Evolutionary conservation across 2,329 filamentous ascomycete genomes (phyloP), one percentile per base, ranked within the genome.

Genomic region (Dendrostoma leiphaemia): DNA sequence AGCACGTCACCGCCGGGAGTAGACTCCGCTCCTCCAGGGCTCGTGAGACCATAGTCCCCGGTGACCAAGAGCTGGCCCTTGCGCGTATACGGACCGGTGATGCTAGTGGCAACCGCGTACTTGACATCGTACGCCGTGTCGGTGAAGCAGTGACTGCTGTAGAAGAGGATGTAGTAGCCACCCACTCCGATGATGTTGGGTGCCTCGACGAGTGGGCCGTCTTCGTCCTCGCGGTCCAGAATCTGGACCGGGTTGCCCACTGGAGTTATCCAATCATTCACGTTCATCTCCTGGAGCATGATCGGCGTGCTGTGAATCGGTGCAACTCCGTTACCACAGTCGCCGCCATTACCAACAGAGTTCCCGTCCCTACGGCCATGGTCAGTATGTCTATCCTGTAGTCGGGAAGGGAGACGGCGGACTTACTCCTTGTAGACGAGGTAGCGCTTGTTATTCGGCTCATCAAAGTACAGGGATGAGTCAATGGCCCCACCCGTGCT

Each of bases 401-500:
- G n/a, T n/a, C 15, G n/a, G 9, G 23, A 15, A 44, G 23, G 13
- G 34, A 10, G 9, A 19, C 12, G 8, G 26, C n/a, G 12, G 13
- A 37, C 55, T 46, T 48, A 58, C 55, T 48, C 48, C 66, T 88
- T 89, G 71, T 85, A 88, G 6, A 81, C 69, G 6, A 88, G 72
- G 63, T 86, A 88, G 8, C 77, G 75, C 37, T 67, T 74, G 40
- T 80, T 80, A 19, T 65, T 69, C 37, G 77, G 74, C 10, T 66
- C 64, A 61, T 88, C 84, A 9, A 69, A 63, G 66, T 85, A 87
- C 6, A 80, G 81, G 0, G 79, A 72, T 0, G 84, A 72, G 61
- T 88, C 85, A 60, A 88, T 88, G 15, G 83, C 78, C 29, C 84
- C 84, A 19, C 84, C 84, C 35, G 68, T 64, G 19, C 70, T 67